Conservation (phyloP, 139 green algal species). For the Tetradesmus obliquus region DNA sequence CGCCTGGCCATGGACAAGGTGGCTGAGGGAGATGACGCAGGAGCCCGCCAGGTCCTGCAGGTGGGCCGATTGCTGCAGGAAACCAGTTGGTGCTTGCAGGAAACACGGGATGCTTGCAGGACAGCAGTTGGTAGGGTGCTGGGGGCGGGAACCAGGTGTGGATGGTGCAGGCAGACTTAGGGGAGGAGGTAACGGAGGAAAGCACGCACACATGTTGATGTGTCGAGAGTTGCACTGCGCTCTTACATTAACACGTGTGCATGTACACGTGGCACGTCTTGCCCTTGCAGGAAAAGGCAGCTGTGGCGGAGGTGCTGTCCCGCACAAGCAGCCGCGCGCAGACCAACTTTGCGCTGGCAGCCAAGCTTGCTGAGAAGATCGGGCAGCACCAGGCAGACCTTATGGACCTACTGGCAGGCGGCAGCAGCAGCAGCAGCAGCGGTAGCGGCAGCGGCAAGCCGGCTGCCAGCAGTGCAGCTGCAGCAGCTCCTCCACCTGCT, state of each 20-base stretch:
- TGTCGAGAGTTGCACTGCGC: not conserved
- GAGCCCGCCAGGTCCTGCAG: conserved; percentile 51
- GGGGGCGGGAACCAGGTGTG: no score
- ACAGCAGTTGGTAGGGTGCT: not conserved
- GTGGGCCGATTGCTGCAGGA: not conserved
- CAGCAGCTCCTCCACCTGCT: not conserved
- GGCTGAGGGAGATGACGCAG: conserved; percentile 54
- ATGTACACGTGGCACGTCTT: not conserved
- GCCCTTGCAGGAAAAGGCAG: conserved; percentile 36
- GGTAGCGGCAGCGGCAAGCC: not conserved
- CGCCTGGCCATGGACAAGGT: conserved; percentile 59
- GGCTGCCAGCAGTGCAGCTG: not conserved
- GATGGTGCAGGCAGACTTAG: no score
- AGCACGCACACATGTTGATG: no score
- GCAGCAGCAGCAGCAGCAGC: not conserved
- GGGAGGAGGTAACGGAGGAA: no score
- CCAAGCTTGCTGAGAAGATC: conserved; percentile 45
- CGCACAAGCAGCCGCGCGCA: conserved; percentile 48
- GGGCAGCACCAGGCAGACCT: conserved; percentile 41
- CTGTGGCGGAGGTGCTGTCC: conserved; percentile 43
- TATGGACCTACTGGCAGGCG: conserved; percentile 16
- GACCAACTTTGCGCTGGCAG: conserved; percentile 49
- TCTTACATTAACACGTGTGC: not conserved
- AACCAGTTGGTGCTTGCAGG: not conserved
- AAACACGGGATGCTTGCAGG: not conserved